phyloP scores from a whole-genome alignment of 768 basidiomycete species.

The Dioszegia hungarica region DNA sequence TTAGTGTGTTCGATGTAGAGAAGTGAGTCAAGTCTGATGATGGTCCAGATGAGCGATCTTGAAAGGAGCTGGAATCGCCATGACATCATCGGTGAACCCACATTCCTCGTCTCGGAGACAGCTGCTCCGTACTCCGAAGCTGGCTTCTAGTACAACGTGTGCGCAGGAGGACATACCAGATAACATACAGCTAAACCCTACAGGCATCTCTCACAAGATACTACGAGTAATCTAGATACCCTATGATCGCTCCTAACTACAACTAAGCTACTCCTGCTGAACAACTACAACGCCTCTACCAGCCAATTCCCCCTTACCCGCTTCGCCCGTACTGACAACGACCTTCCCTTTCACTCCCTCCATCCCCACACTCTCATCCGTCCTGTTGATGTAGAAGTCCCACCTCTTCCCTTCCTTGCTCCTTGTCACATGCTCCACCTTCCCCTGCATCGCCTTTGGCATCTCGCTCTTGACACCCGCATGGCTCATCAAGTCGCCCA shows the following conservation, averaged over 20 bases:
- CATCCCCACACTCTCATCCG: conserved; percentile 1
- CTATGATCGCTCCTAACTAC: background rate
- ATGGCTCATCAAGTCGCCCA: background rate
- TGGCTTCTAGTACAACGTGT: too few relatives aligned
- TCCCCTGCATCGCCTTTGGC: background rate
- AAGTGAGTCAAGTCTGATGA: background rate
- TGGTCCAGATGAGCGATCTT: background rate
- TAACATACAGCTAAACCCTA: too few relatives aligned
- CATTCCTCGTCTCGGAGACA: background rate
- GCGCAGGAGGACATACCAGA: too few relatives aligned
- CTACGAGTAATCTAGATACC: too few relatives aligned
- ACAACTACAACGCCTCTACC: conserved; percentile 6
- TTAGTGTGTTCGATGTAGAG: background rate
- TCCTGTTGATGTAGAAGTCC: conserved; percentile 18
- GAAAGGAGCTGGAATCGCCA: too few relatives aligned
- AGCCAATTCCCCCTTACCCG: background rate
- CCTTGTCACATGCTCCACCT: conserved; percentile 14
- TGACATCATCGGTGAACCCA: too few relatives aligned
- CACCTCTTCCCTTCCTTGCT: background rate
- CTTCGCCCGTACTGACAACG: conserved; percentile 3
- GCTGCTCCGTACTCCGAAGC: background rate
- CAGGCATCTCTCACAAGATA: too few relatives aligned
- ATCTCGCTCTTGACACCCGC: conserved; percentile 6
- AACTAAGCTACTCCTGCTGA: background rate
- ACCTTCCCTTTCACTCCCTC: conserved; percentile 2